These are phyloP conservation scores for Stachybotrys chartarum DNA, from an alignment of 2,329 filamentous ascomycete species.

Conservation along the genomic window DNA sequence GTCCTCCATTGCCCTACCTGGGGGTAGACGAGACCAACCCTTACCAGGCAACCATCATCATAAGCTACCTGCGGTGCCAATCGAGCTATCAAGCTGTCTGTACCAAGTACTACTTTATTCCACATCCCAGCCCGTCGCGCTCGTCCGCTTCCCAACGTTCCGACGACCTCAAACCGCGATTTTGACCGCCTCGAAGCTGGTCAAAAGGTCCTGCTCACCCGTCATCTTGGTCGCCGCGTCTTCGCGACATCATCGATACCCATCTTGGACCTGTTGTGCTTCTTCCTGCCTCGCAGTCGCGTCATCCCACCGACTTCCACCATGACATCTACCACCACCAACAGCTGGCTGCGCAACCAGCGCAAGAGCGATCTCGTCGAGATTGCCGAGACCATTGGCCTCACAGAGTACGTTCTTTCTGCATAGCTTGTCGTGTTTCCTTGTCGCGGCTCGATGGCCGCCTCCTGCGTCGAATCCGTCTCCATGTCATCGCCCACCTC, in stretches of 20 bases:
- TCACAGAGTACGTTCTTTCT: slow-evolving; percentile 72
- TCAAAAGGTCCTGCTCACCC: neutral
- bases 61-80: too few species aligned
- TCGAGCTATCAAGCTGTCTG: too few species aligned
- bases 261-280: neutral
- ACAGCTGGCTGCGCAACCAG: slow-evolving; percentile 72
- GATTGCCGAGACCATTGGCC: slow-evolving; percentile 62
- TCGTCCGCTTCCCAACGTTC: too few species aligned
- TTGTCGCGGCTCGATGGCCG: too few species aligned
- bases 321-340: slow-evolving; percentile 26
- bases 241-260: slow-evolving; percentile 18
- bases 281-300: neutral
- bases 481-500: neutral
- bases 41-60: too few species aligned
- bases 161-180: too few species aligned
- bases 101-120: neutral
- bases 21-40: too few species aligned
- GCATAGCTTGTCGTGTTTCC: too few species aligned
- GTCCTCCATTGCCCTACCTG: too few species aligned
- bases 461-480: neutral
- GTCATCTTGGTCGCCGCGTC: slow-evolving; percentile 3
- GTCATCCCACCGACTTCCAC: neutral
- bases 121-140: neutral
- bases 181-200: too few species aligned
- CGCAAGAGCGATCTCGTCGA: slow-evolving; percentile 74